Base-by-base conservation (phyloP, 2,329 filamentous ascomycete species). In the Triangularia verruculosa region DNA sequence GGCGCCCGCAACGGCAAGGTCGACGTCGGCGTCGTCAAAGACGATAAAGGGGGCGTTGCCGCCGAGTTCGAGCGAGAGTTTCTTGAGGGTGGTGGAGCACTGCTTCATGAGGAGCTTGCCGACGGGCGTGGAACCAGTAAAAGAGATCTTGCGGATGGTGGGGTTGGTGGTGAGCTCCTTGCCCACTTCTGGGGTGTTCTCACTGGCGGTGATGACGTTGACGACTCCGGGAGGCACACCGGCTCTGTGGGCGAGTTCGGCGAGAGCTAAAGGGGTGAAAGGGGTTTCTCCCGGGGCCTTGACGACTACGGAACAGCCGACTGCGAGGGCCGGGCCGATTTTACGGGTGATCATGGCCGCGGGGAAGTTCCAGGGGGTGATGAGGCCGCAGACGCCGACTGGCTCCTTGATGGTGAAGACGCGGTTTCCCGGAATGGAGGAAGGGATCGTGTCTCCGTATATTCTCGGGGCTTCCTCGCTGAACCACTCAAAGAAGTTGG, bases 31-130 rank as follows among this genome's bases (percentile, higher is more conserved):
- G 72, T 98, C 94, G 72, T 98, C 93, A 73, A 98, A 98, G 32
- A 98, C 92, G 69, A 98, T 97, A 75, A 97, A 96, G 1, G 94
- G 94, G 0, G 94, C 91, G 75, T 98, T 98, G 56, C 94, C 95
- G 61, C 94, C 94, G 1, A 98, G 89, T 75, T 98, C 94, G 75
- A 97, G 90, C 0, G 91, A 95, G 47, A 88, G 75, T 69, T 87
- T 85, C 84, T 98, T 98, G 70, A 97, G 79, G 0, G 93, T 97
- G 47, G 86, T 84, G 0, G 93, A 86, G 11, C 90, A 89, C 77
- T 97, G 93, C 80, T 91, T 90, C 93, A 97, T 97, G 61, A 99
- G 86, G 6, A 89, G 81, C 75, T 89, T 89, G 30, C 87, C 87
- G 39, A 90, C 86, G 53, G 73, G 77, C 0, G 87, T 90, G 22